Conservation (phyloP, 169 alveolate genomes). For the Cyclospora cayetanensis region DNA sequence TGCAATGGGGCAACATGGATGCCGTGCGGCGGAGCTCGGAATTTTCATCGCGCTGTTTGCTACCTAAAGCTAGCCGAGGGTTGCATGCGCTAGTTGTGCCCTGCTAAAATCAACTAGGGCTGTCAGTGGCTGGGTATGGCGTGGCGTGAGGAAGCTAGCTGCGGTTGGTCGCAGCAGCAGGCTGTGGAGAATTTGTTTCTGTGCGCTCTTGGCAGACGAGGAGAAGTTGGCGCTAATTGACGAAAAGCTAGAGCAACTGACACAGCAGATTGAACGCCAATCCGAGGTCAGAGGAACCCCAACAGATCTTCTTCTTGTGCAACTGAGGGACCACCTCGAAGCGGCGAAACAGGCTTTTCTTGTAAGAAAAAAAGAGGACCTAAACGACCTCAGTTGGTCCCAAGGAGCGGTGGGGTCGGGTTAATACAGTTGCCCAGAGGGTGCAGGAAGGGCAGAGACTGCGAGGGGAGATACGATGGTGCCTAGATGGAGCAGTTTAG, state of each 20-base stretch:
- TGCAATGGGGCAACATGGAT: background rate
- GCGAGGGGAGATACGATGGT: too few relatives aligned
- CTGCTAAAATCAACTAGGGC: too few relatives aligned
- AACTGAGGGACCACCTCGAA: slow-evolving; percentile 85
- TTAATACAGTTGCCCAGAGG: too few relatives aligned
- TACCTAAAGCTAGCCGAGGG: background rate
- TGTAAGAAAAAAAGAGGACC: too few relatives aligned
- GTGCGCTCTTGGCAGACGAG: slow-evolving; percentile 71
- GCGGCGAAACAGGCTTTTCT: slow-evolving; percentile 86
- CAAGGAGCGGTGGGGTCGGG: too few relatives aligned
- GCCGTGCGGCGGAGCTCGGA: background rate
- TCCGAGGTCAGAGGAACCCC: slow-evolving; percentile 80
- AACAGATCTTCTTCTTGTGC: slow-evolving; percentile 79
- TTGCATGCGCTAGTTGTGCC: background rate
- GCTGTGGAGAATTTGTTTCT: background rate
- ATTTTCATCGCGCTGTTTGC: background rate
- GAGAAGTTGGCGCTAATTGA: slow-evolving; percentile 84
- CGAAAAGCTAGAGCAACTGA: slow-evolving; percentile 81
- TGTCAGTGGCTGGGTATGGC: background rate
- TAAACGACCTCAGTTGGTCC: too few relatives aligned
- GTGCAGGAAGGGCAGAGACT: too few relatives aligned
- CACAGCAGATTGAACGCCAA: slow-evolving; percentile 82
- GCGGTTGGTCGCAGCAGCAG: background rate
- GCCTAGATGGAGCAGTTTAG: too few relatives aligned
- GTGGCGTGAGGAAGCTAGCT: background rate